Conservation (phyloP, 345 rosid species). For the Chamaenerion angustifolium region DNA sequence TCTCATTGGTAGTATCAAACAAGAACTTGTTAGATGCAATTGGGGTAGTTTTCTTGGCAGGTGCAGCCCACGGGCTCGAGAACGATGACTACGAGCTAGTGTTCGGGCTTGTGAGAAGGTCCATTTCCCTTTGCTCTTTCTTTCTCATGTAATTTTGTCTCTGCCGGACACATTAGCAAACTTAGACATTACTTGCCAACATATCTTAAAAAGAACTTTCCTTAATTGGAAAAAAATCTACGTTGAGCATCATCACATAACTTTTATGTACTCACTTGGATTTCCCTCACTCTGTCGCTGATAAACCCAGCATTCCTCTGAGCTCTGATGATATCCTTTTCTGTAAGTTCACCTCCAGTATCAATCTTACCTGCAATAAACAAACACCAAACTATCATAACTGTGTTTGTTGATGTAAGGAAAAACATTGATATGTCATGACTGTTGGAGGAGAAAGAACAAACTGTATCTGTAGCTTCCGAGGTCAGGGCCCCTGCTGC, state of each 20-base stretch:
- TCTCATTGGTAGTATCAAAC: conserved; percentile 32
- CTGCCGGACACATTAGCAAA: conserved; percentile 23
- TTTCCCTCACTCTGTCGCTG: conserved; percentile 72
- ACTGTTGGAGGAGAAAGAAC: conserved; percentile 1
- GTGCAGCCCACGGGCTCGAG: conserved; percentile 39
- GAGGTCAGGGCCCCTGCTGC: conserved; percentile 24
- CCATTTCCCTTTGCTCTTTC: conserved; percentile 46
- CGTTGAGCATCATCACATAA: background rate
- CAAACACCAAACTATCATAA: background rate
- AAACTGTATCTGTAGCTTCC: conserved; percentile 51
- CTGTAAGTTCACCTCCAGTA: conserved; percentile 56
- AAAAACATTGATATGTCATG: no score
- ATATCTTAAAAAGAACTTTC: background rate
- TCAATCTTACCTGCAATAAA: conserved; percentile 53
- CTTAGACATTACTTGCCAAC: background rate
- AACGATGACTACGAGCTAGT: conserved; percentile 41
- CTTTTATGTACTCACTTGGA: conserved; percentile 45
- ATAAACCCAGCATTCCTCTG: conserved; percentile 87
- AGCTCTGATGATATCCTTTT: conserved; percentile 85
- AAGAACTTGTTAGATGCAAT: conserved; percentile 40
- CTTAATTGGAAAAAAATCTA: background rate
- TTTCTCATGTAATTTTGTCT: conserved; percentile 65
- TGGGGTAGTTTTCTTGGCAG: conserved; percentile 42
- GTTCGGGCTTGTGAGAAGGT: conserved; percentile 64
- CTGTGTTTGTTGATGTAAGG: no score